A percentile compares a stretch with the other conserved stretches of the same genome.
phyloP scores from a whole-genome alignment of 1,284 basidiomycete species.

The Blastosporella zonata region DNA sequence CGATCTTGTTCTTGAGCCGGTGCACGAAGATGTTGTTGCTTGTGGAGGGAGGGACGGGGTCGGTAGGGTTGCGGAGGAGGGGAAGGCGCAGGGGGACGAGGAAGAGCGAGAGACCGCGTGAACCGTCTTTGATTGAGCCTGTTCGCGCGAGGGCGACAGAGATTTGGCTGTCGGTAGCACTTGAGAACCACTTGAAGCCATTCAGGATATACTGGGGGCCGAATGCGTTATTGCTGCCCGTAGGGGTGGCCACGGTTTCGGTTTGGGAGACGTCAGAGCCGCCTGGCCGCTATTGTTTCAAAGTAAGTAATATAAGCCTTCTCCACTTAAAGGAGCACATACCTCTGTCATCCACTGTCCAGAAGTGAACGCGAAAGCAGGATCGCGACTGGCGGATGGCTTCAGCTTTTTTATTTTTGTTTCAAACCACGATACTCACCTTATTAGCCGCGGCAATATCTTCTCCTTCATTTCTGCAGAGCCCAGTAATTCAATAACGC shows the following conservation, averaged over 20 bases:
- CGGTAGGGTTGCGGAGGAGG: conserved; percentile 38
- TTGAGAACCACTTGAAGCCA: conserved; percentile 85
- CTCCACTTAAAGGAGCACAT: conserved; percentile 6
- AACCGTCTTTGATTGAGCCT: conserved; percentile 47
- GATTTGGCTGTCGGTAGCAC: conserved; percentile 74
- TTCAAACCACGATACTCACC: no score
- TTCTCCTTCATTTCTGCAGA: conserved; percentile 56
- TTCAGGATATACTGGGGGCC: conserved; percentile 57
- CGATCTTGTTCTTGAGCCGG: conserved; percentile 77
- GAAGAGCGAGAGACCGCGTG: conserved; percentile 69
- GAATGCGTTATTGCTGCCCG: conserved; percentile 33
- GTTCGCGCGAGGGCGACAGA: conserved; percentile 74
- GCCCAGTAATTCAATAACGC: conserved; percentile 68
- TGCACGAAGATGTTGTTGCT: conserved; percentile 74
- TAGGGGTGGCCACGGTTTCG: conserved; percentile 59
- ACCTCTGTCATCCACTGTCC: conserved; percentile 88
- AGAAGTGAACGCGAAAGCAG: conserved; percentile 61
- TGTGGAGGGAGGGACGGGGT: conserved; percentile 40
- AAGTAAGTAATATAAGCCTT: background rate
- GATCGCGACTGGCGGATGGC: conserved; percentile 46
- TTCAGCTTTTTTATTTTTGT: no score
- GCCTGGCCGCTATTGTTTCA: conserved; percentile 53
- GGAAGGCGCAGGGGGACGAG: conserved; percentile 62
- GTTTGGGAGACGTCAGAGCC: conserved; percentile 77
- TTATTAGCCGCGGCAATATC: conserved; percentile 55